These are phyloP conservation scores for Pisolithus microcarpus DNA, from an alignment of 768 basidiomycete species.

Conservation along the genomic window DNA sequence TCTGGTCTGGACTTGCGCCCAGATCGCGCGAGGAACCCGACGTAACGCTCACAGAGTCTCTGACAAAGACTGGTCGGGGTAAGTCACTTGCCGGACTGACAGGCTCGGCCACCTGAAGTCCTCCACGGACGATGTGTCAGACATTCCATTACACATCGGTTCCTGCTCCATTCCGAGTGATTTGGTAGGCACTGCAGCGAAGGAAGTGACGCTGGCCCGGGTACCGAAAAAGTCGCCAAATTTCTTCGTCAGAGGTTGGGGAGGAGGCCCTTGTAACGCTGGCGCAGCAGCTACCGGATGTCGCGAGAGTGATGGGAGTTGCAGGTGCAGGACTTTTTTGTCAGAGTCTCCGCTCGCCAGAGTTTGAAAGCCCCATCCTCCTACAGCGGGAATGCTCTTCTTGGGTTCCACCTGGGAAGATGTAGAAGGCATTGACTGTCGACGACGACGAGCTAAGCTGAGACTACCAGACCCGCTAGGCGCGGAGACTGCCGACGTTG, in stretches of 20 bases:
- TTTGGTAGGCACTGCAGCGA: conserved; percentile 22
- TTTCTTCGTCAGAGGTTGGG: conserved; percentile 53
- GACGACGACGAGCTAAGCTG: conserved; percentile 5
- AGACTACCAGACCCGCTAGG: conserved; percentile 8
- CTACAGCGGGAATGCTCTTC: conserved; percentile 23
- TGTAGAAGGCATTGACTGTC: conserved; percentile 6
- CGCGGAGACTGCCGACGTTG: conserved; percentile 44
- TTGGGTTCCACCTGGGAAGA: conserved; percentile 27
- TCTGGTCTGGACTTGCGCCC: conserved; percentile 23
- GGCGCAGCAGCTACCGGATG: conserved; percentile 14
- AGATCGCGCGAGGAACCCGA: conserved; percentile 23
- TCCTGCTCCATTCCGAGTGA: conserved; percentile 21
- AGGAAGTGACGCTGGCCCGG: conserved; percentile 47
- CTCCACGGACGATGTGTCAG: conserved; percentile 32
- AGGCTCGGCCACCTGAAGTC: conserved; percentile 29
- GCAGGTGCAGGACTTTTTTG: conserved; percentile 22
- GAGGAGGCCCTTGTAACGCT: conserved; percentile 19
- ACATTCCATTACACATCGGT: conserved; percentile 21
- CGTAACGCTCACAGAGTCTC: conserved; percentile 22
- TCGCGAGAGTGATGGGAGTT: conserved; percentile 23
- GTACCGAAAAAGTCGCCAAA: conserved; percentile 66
- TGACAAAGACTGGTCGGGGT: conserved; percentile 21
- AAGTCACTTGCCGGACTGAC: conserved; percentile 26
- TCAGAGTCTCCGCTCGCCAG: conserved; percentile 43
- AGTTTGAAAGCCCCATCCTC: conserved; percentile 67